Evolutionary conservation across 2,329 filamentous ascomycete genomes (phyloP), one percentile per base, ranked within the genome.

Genomic region (Diplodia sapinea): DNA sequence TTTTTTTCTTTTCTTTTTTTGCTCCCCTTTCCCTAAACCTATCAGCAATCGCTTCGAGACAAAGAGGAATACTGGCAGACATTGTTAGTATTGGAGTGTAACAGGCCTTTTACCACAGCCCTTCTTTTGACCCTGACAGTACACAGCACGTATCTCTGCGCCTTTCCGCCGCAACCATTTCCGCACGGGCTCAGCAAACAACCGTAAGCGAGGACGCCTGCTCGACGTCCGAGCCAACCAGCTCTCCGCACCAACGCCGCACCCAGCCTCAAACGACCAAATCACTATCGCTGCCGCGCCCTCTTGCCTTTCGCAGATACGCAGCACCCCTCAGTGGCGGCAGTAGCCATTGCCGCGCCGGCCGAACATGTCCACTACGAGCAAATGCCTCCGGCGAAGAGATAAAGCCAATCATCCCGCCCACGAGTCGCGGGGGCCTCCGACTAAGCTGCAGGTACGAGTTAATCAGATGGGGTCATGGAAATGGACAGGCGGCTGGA

Each of bases 361-460:
- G 57, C 26, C 40, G 17, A 50, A 6, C 4, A 49, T 62, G 26
- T 11, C 57, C 43, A 20, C 26, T 49, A 20, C 40, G 20, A 62
- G 57, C n/a, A 50, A 50, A 13, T 20, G 4, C 9, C 57, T 36
- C 57, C 57, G 57, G 56, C 20, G 38, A 17, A n/a, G 11, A 62
- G 57, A 62, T 62, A 50, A 62, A 43, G 57, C 57, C 43, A 62
- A 62, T 62, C 57, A 62, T 33, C 29, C 40, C 26, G 20, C 57
- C 43, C 40, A 62, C 57, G 40, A 7, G 57, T 40, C 40, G 47
- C 57, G 40, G 43, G 57, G 26, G 29, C 12, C 57, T 29, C 17
- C 57, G 26, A 13, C 8, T 23, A 26, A 31, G 23, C 57, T 62
- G 57, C 57, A 62, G 40, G 56, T 61, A 61, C 56, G 38, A 61